Conservation (phyloP, 2,329 filamentous ascomycete genomes). For the Beauveria brongniartii region DNA sequence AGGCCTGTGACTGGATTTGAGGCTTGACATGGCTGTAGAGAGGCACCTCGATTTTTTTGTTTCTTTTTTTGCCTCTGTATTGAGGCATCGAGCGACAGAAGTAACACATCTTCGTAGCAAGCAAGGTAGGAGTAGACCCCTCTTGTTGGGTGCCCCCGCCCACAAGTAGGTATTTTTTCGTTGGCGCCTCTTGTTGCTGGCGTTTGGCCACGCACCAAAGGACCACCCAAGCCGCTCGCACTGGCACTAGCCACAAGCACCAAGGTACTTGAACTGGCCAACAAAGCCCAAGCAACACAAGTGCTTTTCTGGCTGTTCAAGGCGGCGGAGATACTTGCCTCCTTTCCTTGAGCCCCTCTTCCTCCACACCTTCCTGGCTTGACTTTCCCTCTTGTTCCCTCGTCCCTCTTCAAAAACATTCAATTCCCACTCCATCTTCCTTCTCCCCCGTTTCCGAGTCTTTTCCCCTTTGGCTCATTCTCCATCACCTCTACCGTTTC, state of each 20-base stretch:
- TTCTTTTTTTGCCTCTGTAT: background rate
- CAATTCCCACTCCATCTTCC: conserved; percentile 10
- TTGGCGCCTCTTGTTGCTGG: background rate
- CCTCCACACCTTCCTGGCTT: conserved; percentile 12
- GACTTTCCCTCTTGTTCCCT: conserved; percentile 1
- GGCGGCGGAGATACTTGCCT: conserved; percentile 9
- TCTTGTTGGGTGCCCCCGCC: background rate
- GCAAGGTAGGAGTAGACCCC: background rate
- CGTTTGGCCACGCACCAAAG: background rate
- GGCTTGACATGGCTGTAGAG: background rate
- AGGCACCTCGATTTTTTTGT: background rate
- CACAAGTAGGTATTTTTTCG: conserved; percentile 4
- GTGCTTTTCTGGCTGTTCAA: background rate
- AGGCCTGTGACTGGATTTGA: background rate
- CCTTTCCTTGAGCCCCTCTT: conserved; percentile 11
- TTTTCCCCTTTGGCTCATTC: conserved; percentile 12
- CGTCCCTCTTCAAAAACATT: conserved; percentile 12
- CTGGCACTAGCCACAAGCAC: background rate
- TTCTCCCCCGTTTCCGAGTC: conserved; percentile 8
- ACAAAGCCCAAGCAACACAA: background rate
- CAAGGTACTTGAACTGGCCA: background rate
- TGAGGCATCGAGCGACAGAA: background rate
- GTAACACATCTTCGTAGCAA: background rate
- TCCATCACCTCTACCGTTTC: conserved; percentile 8
- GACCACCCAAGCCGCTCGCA: too few relatives aligned